Conservation (phyloP, 2,329 filamentous ascomycete genomes). For the Pseudogymnoascus sp. region DNA sequence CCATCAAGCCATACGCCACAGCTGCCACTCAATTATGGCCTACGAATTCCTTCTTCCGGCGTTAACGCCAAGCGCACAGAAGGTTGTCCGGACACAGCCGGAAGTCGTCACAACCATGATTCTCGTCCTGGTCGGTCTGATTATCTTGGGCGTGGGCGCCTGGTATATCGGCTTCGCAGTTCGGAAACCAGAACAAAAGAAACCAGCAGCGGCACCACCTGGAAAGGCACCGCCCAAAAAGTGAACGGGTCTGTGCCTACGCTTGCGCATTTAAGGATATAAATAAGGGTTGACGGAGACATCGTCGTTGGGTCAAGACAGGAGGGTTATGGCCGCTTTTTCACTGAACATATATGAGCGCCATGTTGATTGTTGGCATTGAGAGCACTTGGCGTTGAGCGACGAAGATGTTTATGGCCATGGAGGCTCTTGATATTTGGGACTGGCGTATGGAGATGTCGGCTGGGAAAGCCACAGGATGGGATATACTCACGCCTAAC, state of each 20-base stretch:
- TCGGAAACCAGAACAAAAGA: constrained; percentile 1
- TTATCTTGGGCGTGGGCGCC: background rate
- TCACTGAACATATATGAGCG: background rate
- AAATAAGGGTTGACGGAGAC: background rate
- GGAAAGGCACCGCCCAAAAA: background rate
- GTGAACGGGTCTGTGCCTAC: background rate
- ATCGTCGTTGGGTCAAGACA: background rate
- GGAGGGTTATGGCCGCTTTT: background rate
- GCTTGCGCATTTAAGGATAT: background rate
- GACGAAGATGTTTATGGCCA: background rate
- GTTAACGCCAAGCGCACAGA: background rate
- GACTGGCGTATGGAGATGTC: background rate
- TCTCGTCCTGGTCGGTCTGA: constrained; percentile 1
- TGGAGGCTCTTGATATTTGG: background rate
- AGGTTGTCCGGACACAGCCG: background rate
- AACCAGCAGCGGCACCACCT: background rate
- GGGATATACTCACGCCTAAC: background rate
- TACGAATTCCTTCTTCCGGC: constrained; percentile 7
- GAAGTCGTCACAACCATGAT: constrained; percentile 3
- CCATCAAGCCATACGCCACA: background rate
- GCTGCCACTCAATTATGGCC: background rate
- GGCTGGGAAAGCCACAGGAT: background rate
- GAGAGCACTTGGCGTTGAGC: background rate
- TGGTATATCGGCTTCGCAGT: background rate
- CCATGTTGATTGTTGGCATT: background rate